Percentiles rank a stretch among this genome's conserved stretches.
Evolutionary conservation across 345 rosid genomes (phyloP).

Genomic region (Combretum micranthum): DNA sequence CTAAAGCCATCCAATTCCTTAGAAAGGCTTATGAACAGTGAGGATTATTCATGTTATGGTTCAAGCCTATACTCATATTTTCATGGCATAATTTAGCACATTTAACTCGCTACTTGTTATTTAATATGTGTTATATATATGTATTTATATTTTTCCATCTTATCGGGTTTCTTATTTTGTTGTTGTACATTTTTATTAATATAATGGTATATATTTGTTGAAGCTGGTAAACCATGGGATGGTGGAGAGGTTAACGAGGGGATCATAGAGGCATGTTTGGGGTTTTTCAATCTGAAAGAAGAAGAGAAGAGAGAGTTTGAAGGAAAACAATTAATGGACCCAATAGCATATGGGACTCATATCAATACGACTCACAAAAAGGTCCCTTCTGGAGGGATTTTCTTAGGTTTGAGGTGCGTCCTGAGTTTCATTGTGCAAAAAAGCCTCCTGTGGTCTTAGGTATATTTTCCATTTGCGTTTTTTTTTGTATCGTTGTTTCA

Average conservation of each 20-base stretch:
- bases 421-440: too few relatives aligned
- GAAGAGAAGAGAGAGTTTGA: slow-evolving; percentile 31
- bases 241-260: slow-evolving; percentile 19
- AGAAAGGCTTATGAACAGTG: slow-evolving; percentile 44
- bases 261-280: slow-evolving; percentile 19
- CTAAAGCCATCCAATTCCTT: slow-evolving; percentile 25
- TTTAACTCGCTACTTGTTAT: too few relatives aligned
- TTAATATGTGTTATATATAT: too few relatives aligned
- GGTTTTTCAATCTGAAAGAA: slow-evolving; percentile 29
- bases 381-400: slow-evolving; percentile 33
- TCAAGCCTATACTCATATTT: too few relatives aligned
- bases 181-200: too few relatives aligned
- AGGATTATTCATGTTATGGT: slow-evolving; percentile 47
- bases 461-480: too few relatives aligned
- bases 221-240: slow-evolving; percentile 45
- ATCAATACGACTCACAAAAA: slow-evolving; percentile 18
- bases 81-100: too few relatives aligned
- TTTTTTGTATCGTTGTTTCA: too few relatives aligned
- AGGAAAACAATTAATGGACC: slow-evolving; percentile 37
- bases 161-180: too few relatives aligned
- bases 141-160: too few relatives aligned
- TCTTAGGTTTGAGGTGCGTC: slow-evolving; percentile 29
- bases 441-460: slow-evolving; percentile 34
- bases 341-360: slow-evolving; percentile 38
- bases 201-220: too few relatives aligned